Percentiles rank a stretch among this genome's conserved stretches.
Conservation (phyloP, 768 basidiomycete genomes). For the Pleurotus citrinopileatus region DNA sequence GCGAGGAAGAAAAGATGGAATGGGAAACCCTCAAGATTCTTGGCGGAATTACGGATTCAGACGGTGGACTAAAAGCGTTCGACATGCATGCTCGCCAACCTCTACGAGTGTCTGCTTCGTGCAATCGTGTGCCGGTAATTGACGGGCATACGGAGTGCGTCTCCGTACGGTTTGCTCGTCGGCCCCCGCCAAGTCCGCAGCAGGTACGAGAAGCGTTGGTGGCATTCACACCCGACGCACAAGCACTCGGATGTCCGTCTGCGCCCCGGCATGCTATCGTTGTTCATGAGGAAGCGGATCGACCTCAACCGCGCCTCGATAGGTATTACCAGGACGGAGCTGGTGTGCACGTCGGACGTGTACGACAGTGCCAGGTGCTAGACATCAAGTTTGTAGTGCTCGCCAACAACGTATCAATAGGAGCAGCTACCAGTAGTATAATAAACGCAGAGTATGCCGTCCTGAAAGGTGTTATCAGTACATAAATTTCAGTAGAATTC, state of each 20-base stretch:
- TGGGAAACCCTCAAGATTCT: slow-evolving; percentile 99
- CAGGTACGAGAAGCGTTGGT: slow-evolving; percentile 82
- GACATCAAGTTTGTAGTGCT: slow-evolving; percentile 96
- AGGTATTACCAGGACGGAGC: slow-evolving; percentile 88
- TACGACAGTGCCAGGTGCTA: slow-evolving; percentile 86
- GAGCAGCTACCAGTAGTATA: slow-evolving; percentile 94
- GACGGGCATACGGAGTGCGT: slow-evolving; percentile 94
- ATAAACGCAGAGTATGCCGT: slow-evolving; percentile 98
- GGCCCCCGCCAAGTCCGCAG: slow-evolving; percentile 83
- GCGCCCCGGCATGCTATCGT: slow-evolving; percentile 82
- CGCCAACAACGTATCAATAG: slow-evolving; percentile 91
- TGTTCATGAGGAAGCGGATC: slow-evolving; percentile 90
- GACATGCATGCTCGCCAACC: slow-evolving; percentile 83
- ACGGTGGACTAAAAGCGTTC: slow-evolving; percentile 59
- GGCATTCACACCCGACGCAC: slow-evolving; percentile 74
- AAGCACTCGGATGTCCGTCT: slow-evolving; percentile 73
- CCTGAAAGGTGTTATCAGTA: slow-evolving; percentile 53
- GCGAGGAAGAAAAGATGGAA: slow-evolving; percentile 97
- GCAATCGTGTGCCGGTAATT: slow-evolving; percentile 93
- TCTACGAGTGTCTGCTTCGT: slow-evolving; percentile 87
- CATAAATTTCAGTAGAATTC: neutral
- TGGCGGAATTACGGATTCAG: slow-evolving; percentile 66
- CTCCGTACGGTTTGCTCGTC: slow-evolving; percentile 75
- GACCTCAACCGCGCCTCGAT: slow-evolving; percentile 94
- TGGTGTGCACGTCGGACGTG: slow-evolving; percentile 86